phyloP scores from a whole-genome alignment of 2,329 filamentous ascomycete genomes.

The Verticillium zaregamsianum region DNA sequence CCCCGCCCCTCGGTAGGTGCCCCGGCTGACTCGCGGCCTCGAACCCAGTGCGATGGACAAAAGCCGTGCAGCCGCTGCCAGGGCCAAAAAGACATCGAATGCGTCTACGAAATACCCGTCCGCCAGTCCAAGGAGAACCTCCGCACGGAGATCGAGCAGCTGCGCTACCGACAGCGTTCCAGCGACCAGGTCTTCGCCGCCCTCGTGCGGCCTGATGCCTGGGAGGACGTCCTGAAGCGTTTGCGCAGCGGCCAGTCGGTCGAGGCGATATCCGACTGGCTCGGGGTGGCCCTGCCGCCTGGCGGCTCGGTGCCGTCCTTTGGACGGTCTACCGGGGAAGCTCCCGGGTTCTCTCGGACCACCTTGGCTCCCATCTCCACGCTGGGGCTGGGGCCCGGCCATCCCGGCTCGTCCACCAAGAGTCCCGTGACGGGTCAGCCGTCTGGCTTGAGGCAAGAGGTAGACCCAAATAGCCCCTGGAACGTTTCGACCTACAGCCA shows the following conservation, averaged over 20 bases:
- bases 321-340: constrained; percentile 16
- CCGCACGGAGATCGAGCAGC: constrained; percentile 53
- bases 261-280: constrained; percentile 53
- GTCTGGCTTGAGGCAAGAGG: constrained; percentile 28
- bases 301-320: constrained; percentile 24
- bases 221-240: constrained; percentile 50
- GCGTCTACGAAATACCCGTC: constrained; percentile 58
- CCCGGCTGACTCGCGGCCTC: not conserved
- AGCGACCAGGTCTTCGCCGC: constrained; percentile 54
- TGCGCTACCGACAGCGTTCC: constrained; percentile 50
- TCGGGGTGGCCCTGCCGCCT: constrained; percentile 30
- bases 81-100: constrained; percentile 49
- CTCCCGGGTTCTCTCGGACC: constrained; percentile 9
- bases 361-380: not conserved
- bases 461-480: constrained; percentile 44
- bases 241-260: constrained; percentile 50
- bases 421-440: constrained; percentile 26
- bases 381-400: not conserved
- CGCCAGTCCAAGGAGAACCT: constrained; percentile 61
- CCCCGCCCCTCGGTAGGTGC: not conserved
- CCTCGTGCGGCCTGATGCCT: constrained; percentile 44
- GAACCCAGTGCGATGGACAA: constrained; percentile 54
- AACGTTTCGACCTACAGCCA: constrained; percentile 43
- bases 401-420: constrained; percentile 13
- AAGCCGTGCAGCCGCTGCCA: constrained; percentile 53